These are phyloP conservation scores for Dioscorea dumetorum DNA, from an alignment of 106 monocot species.

Conservation along the genomic window DNA sequence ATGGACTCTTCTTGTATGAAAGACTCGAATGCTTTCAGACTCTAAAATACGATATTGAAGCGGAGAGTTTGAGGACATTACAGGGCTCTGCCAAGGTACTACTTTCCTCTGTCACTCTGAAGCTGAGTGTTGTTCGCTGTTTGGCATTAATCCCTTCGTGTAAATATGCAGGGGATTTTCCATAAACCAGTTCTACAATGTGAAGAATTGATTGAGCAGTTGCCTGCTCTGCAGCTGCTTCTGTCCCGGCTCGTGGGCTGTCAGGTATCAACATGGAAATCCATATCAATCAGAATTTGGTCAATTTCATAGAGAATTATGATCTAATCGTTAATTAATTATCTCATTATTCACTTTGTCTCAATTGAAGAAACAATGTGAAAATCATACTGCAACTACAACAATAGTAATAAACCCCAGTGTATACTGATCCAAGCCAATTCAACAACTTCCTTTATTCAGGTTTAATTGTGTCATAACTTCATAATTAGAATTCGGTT, in stretches of 20 bases:
- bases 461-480: too few relatives aligned
- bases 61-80: constrained; percentile 56
- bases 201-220: constrained; percentile 73
- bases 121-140: too few relatives aligned
- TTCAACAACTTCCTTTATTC: too few relatives aligned
- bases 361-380: not conserved
- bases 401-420: too few relatives aligned
- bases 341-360: not conserved
- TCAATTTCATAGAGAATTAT: too few relatives aligned
- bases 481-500: too few relatives aligned
- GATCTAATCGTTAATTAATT: not conserved
- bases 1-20: constrained; percentile 81
- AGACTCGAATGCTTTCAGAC: constrained; percentile 80
- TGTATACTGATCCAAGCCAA: too few relatives aligned
- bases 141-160: not conserved
- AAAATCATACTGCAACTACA: too few relatives aligned
- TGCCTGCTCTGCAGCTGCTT: constrained; percentile 80
- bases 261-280: constrained; percentile 16
- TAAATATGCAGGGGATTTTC: constrained; percentile 50
- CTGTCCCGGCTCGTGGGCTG: constrained; percentile 76
- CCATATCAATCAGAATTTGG: too few relatives aligned
- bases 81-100: constrained; percentile 52
- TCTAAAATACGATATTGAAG: constrained; percentile 85
- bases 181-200: constrained; percentile 60
- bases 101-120: too few relatives aligned